A percentile compares a stretch with the other conserved stretches of the same genome.
Evolutionary conservation across 2,329 filamentous ascomycete genomes (phyloP).

Genomic region (Botryotinia convoluta): DNA sequence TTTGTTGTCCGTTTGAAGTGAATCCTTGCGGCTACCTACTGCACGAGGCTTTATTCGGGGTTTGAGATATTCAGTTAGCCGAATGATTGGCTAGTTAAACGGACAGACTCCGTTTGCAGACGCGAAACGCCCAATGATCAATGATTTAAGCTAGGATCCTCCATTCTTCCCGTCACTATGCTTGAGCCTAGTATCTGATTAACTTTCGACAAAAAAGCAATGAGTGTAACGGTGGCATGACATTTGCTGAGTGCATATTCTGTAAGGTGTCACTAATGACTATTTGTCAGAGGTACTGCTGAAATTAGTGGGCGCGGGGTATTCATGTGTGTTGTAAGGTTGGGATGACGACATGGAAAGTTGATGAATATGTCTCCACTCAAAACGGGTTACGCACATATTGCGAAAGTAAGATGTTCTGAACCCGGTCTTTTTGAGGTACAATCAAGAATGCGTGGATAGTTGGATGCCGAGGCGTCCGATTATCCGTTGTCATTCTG

Average conservation of each 20-base stretch:
- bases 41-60: not conserved
- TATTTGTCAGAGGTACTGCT: not conserved
- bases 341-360: not conserved
- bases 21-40: not conserved
- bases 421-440: too few relatives aligned
- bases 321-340: not conserved
- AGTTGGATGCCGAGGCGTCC: not conserved
- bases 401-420: not conserved
- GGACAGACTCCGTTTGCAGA: not conserved
- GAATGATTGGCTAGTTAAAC: not conserved
- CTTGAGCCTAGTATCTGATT: not conserved
- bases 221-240: not conserved
- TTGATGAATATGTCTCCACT: not conserved
- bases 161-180: not conserved
- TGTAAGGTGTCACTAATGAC: not conserved
- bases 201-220: not conserved
- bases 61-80: not conserved
- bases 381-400: not conserved
- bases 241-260: not conserved
- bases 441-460: not conserved
- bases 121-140: not conserved
- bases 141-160: not conserved
- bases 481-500: not conserved
- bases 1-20: not conserved
- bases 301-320: not conserved